Conservation (phyloP, 768 basidiomycete species). For the Daedaleopsis nitida region DNA sequence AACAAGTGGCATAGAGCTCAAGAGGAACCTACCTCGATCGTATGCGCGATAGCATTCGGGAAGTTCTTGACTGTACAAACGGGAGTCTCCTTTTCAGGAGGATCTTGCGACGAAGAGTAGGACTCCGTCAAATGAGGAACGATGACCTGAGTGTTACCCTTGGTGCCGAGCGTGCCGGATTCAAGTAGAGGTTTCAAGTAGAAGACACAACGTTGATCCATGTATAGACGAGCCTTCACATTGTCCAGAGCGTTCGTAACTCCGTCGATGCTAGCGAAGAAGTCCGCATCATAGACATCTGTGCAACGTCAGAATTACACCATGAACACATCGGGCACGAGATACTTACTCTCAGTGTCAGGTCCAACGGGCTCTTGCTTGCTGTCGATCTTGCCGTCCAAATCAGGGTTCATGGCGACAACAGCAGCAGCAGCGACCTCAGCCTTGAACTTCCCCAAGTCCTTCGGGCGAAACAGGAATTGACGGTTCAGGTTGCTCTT, state of each 20-base stretch:
- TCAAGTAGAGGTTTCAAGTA: constrained; percentile 95
- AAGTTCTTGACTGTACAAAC: constrained; percentile 99
- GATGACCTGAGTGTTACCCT: constrained; percentile 96
- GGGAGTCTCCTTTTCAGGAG: constrained; percentile 96
- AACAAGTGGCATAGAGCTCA: background rate
- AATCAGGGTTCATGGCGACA: constrained; percentile 92
- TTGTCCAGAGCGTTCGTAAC: constrained; percentile 99
- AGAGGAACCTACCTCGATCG: constrained; percentile 74
- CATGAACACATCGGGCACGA: constrained; percentile 5
- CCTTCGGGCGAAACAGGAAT: constrained; percentile 96
- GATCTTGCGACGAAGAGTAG: constrained; percentile 97
- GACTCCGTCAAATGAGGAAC: constrained; percentile 95
- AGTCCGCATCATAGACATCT: constrained; percentile 88
- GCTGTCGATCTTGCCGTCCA: constrained; percentile 81
- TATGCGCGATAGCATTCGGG: constrained; percentile 97
- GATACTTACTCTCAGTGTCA: constrained; percentile 82
- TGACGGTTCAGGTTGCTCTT: constrained; percentile 98
- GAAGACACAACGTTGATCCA: constrained; percentile 98
- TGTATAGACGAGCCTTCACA: constrained; percentile 95
- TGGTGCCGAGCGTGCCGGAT: constrained; percentile 97
- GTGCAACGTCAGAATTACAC: constrained; percentile 13
- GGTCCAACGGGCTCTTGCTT: constrained; percentile 94
- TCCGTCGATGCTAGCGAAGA: constrained; percentile 87
- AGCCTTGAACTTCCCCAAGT: constrained; percentile 95
- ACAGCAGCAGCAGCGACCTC: constrained; percentile 93